Evolutionary conservation across 139 green algal genomes (phyloP).

Genomic region (Closterium sp.): DNA sequence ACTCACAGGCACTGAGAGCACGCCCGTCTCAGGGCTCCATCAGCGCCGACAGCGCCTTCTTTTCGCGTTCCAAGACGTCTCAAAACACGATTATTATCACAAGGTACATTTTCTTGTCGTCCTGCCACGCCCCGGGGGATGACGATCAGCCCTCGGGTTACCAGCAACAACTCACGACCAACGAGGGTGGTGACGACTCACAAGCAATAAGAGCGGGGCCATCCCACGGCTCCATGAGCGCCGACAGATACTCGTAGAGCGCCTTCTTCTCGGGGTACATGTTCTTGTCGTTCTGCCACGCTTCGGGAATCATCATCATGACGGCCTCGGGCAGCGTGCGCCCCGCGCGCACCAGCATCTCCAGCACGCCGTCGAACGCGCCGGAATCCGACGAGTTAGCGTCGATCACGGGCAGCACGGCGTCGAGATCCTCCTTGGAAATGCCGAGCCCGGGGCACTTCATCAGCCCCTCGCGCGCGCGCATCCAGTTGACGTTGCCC

Average conservation of each 20-base stretch:
- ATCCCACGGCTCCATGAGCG: conserved; percentile 97
- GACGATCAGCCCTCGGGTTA: no score
- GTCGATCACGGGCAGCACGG: conserved; percentile 84
- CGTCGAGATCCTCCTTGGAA: conserved; percentile 64
- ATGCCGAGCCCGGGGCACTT: conserved; percentile 67
- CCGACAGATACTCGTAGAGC: conserved; percentile 89
- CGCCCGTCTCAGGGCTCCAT: conserved; percentile 98
- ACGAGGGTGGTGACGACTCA: conserved; percentile 53
- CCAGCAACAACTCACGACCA: no score
- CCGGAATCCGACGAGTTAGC: conserved; percentile 78
- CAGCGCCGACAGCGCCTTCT: conserved; percentile 79
- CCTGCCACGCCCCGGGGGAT: conserved; percentile 82
- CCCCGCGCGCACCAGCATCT: conserved; percentile 79
- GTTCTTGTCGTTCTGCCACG: conserved; percentile 61
- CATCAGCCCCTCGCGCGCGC: conserved; percentile 84
- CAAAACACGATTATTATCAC: no score
- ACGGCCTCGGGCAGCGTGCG: conserved; percentile 83
- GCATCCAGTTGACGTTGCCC: conserved; percentile 99
- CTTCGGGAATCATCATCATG: conserved; percentile 98
- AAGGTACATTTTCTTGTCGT: conserved; percentile 53
- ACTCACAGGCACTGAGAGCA: conserved; percentile 76
- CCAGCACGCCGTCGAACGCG: conserved; percentile 84
- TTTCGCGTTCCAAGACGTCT: no score
- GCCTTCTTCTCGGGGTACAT: conserved; percentile 70
- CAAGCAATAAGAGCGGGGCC: conserved; percentile 82